Evolutionary conservation across 768 basidiomycete species (phyloP), one percentile per base, ranked within the genome.

Genomic region (Agaricus blazei): DNA sequence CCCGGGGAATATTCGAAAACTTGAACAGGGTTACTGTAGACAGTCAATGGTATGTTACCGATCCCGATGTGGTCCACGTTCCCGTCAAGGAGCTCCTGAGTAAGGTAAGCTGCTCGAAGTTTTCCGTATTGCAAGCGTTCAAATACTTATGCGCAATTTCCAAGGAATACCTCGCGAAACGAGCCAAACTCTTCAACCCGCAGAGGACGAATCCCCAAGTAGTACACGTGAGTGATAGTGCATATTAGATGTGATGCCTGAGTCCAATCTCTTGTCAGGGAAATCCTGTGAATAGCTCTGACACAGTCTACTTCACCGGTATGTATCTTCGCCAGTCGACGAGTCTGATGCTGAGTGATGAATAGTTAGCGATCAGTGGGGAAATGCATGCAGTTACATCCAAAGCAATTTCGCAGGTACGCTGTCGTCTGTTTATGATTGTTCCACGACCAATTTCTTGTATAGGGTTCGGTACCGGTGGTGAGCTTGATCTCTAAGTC

Each of bases 221-320:
- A 43, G 69, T 83, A 11, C 87, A 88, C 67, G 90, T 88, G 65
- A 52, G 78, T 67, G 19, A 12, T 12, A n/a, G 9, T 24, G 38
- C 11, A 9, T 34, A 51, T 28, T 34, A 23, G 19, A 24, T 38
- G 29, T 15, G 15, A 29, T 40, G 24, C 43, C 51, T 44, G 19
- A 55, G 27, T 54, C 63, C 50, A 62, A 27, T 60, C 24, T n/a
- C 50, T 40, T 46, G 12, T 8, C 58, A 92, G 84, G 94, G 95
- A 4, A 83, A 84, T 58, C 94, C 93, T 1, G 75, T 85, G 27
- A 82, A 87, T 58, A 90, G 90, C 1, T 90, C 91, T 1, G 96
- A 99, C 67, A 98, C 96, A 0, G 93, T 97, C 12, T 97, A 98
- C 66, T 95, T 98, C 65, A 84, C 93, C 6, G 89, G 88, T 82